Conservation (phyloP, 176 grass and related monocot genomes). For the Rhynchospora tenuis region DNA sequence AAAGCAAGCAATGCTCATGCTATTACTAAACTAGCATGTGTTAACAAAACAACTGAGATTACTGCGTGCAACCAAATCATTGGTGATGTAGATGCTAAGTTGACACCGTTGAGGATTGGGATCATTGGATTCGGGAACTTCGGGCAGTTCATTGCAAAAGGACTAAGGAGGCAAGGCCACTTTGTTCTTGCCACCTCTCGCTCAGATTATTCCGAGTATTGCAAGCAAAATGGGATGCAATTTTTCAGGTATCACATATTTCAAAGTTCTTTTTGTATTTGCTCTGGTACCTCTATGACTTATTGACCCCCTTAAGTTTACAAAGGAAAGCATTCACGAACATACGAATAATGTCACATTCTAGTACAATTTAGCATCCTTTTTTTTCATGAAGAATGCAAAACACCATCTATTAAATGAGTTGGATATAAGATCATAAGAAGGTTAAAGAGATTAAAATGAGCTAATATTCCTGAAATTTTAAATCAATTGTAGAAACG, state of each 20-base stretch:
- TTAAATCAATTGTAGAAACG: slow-evolving; percentile 11
- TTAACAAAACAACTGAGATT: not conserved
- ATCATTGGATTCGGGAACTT: slow-evolving; percentile 68
- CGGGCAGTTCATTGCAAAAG: slow-evolving; percentile 51
- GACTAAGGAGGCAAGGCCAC: slow-evolving; percentile 55
- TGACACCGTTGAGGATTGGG: slow-evolving; percentile 26
- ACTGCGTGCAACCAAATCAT: not conserved
- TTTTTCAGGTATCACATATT: slow-evolving; percentile 39
- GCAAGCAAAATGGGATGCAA: slow-evolving; percentile 25
- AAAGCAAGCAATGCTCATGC: not conserved
- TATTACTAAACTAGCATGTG: not conserved
- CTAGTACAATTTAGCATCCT: not conserved
- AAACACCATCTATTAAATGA: not conserved
- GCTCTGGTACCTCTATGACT: not conserved
- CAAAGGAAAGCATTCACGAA: not conserved
- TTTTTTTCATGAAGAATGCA: not conserved
- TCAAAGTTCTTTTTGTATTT: not conserved
- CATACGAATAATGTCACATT: not conserved
- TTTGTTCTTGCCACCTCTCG: slow-evolving; percentile 52
- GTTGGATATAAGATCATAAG: too few species aligned
- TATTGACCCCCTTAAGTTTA: not conserved
- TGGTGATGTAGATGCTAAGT: not conserved
- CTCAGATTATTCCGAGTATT: slow-evolving; percentile 55
- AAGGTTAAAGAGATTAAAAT: not conserved
- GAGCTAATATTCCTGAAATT: not conserved